phyloP scores from a whole-genome alignment of 2,329 filamentous ascomycete genomes.

The Phoma sp. region DNA sequence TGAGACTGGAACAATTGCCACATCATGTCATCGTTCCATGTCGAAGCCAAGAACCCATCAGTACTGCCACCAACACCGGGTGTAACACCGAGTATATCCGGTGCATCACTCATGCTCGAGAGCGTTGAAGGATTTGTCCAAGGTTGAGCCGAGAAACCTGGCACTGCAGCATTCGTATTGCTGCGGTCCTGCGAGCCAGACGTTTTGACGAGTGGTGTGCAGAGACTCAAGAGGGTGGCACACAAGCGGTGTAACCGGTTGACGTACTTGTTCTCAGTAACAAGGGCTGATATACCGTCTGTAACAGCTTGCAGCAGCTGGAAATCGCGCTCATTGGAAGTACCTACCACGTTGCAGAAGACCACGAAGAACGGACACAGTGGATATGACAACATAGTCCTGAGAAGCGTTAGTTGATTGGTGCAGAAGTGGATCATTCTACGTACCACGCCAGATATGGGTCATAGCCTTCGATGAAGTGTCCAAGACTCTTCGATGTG shows the following conservation, averaged over 20 bases:
- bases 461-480: conserved; percentile 41
- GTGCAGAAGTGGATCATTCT: not conserved
- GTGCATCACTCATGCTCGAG: conserved; percentile 2
- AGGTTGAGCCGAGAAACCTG: not conserved
- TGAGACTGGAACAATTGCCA: conserved; percentile 44
- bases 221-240: conserved; percentile 37
- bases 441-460: conserved; percentile 40
- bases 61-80: not conserved
- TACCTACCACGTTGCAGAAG: conserved; percentile 48
- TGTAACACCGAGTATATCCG: not conserved
- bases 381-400: conserved; percentile 45
- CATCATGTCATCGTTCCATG: conserved; percentile 45
- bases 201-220: conserved; percentile 35
- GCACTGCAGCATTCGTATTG: conserved; percentile 2
- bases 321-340: conserved; percentile 38
- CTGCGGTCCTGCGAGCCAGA: not conserved
- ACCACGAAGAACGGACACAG: conserved; percentile 45
- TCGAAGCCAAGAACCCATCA: conserved; percentile 23
- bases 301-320: conserved; percentile 40
- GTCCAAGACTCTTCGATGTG: conserved; percentile 30
- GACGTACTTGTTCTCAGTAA: conserved; percentile 40
- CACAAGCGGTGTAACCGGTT: conserved; percentile 38
- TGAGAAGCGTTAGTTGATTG: conserved; percentile 18
- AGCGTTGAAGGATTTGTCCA: not conserved
- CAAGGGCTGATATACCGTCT: conserved; percentile 34